Conservation (phyloP, 495 filamentous ascomycete genomes). For the Elasticomyces elasticus region DNA sequence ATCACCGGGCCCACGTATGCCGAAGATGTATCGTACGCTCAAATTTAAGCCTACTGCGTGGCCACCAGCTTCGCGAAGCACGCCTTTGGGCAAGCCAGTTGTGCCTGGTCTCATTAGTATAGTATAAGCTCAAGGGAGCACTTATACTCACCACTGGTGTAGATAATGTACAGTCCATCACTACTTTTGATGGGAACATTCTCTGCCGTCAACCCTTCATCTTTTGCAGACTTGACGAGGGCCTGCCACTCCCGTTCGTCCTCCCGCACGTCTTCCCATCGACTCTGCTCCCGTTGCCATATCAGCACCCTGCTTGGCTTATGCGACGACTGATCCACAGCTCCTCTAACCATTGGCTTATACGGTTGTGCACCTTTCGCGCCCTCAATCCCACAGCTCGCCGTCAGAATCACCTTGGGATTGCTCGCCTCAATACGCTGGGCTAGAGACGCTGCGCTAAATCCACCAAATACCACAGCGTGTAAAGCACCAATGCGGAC, state of each 20-base stretch:
- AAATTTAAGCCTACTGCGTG: conserved; percentile 79
- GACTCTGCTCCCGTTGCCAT: conserved; percentile 68
- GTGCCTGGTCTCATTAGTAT: conserved; percentile 43
- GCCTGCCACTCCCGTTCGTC: conserved; percentile 69
- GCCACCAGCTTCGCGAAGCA: conserved; percentile 71
- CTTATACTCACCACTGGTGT: conserved; percentile 52
- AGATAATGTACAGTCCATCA: conserved; percentile 82
- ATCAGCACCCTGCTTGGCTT: conserved; percentile 49
- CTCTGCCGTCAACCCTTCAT: conserved; percentile 52
- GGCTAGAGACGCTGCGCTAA: conserved; percentile 68
- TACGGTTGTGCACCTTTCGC: conserved; percentile 65
- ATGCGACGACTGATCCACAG: conserved; percentile 27
- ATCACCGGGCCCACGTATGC: conserved; percentile 67
- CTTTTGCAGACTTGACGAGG: conserved; percentile 56
- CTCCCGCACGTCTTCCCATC: conserved; percentile 59
- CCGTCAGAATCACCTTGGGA: conserved; percentile 69
- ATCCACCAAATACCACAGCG: conserved; percentile 86
- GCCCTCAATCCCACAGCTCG: conserved; percentile 87
- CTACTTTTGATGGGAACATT: conserved; percentile 67
- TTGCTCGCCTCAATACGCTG: conserved; percentile 79
- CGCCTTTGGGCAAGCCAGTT: conserved; percentile 81
- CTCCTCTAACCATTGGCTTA: conserved; percentile 50
- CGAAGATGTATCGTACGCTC: conserved; percentile 68
- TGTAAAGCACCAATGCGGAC: conserved; percentile 79
- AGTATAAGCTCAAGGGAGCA: neutral